Conservation (phyloP, 495 filamentous ascomycete species). For the Geoglossum glabrum region DNA sequence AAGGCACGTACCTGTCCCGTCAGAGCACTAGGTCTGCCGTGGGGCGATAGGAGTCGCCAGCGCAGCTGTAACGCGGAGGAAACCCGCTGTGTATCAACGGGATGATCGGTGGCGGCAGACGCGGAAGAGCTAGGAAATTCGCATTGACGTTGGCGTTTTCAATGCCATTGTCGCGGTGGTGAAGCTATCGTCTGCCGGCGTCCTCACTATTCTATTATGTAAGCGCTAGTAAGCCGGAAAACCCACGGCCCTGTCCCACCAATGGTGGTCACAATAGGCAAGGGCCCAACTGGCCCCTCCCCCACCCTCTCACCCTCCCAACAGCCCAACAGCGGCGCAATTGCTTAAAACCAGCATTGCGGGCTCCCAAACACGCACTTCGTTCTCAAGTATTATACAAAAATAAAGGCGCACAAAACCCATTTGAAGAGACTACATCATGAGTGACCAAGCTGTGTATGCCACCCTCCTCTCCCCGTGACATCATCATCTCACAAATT, state of each 20-base stretch:
- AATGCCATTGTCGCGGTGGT: neutral
- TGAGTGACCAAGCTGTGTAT: conserved; percentile 33
- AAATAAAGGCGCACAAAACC: too few species aligned
- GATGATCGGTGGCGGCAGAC: too few species aligned
- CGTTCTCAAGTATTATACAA: neutral
- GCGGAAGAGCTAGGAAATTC: neutral
- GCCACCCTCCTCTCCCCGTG: too few species aligned
- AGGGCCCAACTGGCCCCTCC: neutral
- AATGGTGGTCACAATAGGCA: too few species aligned
- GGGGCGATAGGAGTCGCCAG: neutral
- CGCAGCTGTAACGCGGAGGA: neutral
- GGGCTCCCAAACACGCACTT: neutral
- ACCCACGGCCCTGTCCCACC: too few species aligned
- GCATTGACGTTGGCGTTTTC: neutral
- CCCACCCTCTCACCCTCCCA: neutral
- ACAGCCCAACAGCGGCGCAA: neutral
- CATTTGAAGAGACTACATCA: conserved; percentile 13
- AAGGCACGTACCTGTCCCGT: conserved; percentile 42
- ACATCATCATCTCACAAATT: too few species aligned
- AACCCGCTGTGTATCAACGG: neutral
- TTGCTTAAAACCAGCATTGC: neutral
- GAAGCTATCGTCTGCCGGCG: too few species aligned
- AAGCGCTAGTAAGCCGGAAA: neutral
- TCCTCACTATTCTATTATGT: neutral
- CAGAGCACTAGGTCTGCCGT: neutral